phyloP scores from a whole-genome alignment of 495 filamentous ascomycete species.

The Bombardia bombarda region DNA sequence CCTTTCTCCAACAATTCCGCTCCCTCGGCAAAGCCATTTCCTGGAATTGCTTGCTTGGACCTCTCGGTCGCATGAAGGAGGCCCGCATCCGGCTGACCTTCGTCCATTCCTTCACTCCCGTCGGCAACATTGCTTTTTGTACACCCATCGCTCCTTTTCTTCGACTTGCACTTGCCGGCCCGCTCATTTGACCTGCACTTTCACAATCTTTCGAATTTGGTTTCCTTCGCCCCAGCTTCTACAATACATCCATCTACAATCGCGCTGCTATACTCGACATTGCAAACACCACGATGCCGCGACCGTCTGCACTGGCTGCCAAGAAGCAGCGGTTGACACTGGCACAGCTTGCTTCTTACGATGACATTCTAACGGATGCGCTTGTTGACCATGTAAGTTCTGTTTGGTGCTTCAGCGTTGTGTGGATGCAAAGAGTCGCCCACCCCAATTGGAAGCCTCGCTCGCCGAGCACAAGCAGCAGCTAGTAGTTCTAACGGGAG shows the following conservation, averaged over 20 bases:
- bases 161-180: not conserved
- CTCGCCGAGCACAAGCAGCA: not conserved
- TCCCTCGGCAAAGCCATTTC: not conserved
- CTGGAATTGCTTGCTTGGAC: slow-evolving; percentile 3
- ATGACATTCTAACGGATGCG: slow-evolving; percentile 93
- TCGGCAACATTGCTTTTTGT: slow-evolving; percentile 1
- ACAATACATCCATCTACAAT: too few species aligned
- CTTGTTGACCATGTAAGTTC: slow-evolving; percentile 86
- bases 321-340: slow-evolving; percentile 72
- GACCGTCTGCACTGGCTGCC: slow-evolving; percentile 1
- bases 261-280: too few species aligned
- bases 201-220: too few species aligned
- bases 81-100: slow-evolving; percentile 7
- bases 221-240: too few species aligned
- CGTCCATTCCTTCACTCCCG: slow-evolving; percentile 11
- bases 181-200: too few species aligned
- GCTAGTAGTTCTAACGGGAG: not conserved
- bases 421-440: too few species aligned
- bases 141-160: slow-evolving; percentile 4
- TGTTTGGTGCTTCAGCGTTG: not conserved
- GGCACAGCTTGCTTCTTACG: slow-evolving; percentile 80
- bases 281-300: slow-evolving; percentile 14
- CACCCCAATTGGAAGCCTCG: too few species aligned
- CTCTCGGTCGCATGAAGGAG: slow-evolving; percentile 18
- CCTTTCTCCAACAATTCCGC: too few species aligned